Percentiles rank a stretch among this genome's conserved stretches.
phyloP scores from a whole-genome alignment of 305 asterid species.

The Caryopteris hybrid region DNA sequence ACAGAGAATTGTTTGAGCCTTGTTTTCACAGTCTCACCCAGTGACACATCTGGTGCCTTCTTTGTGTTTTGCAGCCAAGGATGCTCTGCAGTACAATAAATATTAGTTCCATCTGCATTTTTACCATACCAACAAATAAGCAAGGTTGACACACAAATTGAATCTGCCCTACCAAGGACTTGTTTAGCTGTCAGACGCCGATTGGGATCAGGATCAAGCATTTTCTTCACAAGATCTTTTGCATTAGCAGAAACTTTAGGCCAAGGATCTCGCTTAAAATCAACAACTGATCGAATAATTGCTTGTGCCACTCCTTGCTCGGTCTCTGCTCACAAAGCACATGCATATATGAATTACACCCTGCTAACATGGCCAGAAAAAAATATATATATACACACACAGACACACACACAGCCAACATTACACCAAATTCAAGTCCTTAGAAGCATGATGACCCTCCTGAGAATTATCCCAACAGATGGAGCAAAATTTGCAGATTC shows the following conservation, averaged over 20 bases:
- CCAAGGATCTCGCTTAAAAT: constrained; percentile 61
- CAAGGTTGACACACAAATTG: too few relatives aligned
- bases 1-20: constrained; percentile 64
- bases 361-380: too few relatives aligned
- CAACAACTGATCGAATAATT: constrained; percentile 47
- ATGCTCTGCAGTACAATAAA: constrained; percentile 33
- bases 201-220: constrained; percentile 50
- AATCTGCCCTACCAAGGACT: constrained; percentile 45
- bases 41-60: constrained; percentile 56
- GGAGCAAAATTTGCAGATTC: not conserved
- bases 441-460: too few relatives aligned
- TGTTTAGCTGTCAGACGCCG: constrained; percentile 46
- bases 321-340: constrained; percentile 33
- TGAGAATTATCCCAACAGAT: not conserved
- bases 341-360: too few relatives aligned
- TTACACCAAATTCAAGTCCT: not conserved
- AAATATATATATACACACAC: not conserved
- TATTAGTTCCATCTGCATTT: not conserved
- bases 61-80: constrained; percentile 60
- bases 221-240: constrained; percentile 55
- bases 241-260: constrained; percentile 55
- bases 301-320: constrained; percentile 75
- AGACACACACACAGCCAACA: not conserved
- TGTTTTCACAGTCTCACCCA: constrained; percentile 65
- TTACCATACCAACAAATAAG: not conserved